Evolutionary conservation across 192 early-diverging fungal genomes (phyloP), one percentile per base, ranked within the genome.

Genomic region (Entomortierella beljakovae): DNA sequence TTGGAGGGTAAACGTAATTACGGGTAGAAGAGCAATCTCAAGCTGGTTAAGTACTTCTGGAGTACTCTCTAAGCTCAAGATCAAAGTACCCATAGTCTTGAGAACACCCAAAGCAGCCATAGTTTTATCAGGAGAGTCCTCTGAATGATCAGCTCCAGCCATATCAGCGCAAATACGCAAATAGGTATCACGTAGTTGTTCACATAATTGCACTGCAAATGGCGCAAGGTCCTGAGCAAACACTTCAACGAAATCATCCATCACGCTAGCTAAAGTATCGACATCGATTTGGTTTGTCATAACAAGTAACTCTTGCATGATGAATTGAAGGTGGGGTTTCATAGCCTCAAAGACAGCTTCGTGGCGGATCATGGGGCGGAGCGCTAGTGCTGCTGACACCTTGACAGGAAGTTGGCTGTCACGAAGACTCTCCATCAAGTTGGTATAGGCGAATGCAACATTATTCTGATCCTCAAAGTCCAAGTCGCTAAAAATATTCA

Each of bases 211-310:
- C 29, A 94, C 89, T 4, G 98, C 95, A 81, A 97, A 99, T 6
- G 98, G 98, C 16, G 89, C 89, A 76, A 99, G 85, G 70, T 96
- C 90, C 38, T 94, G 90, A 31, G 96, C 88, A 87, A 95, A 99
- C 28, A 92, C 89, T 68, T 93, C 93, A 6, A 98, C 95, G 81
- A 99, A 90, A 62, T 90, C 89, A 59, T 98, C 95, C 87, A 98
- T 94, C 35, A 96, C 92, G 29, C 82, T 82, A 0, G 95, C 87
- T 7, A 99, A 84, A 8, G 92, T 94, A 71, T 98, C 97, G 71
- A 95, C 88, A 82, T 99, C 97, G 58, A 98, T 95, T 76, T 96
- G 88, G 84, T 97, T 95, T 0, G 93, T 97, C 60, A 98, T 84
- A 40, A 90, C 87, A 52, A 99, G 81, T 50, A 99, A 86, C 53